Conservation (phyloP, 2,329 filamentous ascomycete genomes). For the Monilinia laxa region DNA sequence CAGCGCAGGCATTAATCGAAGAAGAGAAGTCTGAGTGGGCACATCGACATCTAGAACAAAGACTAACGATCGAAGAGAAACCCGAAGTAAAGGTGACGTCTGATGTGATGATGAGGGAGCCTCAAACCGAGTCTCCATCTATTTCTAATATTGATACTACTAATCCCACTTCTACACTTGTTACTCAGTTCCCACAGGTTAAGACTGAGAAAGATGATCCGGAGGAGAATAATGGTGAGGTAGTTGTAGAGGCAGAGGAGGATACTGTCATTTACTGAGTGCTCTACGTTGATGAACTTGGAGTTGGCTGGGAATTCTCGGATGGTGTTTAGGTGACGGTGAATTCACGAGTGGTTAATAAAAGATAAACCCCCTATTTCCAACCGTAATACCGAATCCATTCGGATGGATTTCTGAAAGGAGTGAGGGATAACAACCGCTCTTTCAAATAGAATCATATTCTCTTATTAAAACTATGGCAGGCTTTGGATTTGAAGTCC, state of each 20-base stretch:
- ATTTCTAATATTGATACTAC: slow-evolving; percentile 43
- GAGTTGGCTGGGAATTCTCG: background rate
- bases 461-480: too few species aligned
- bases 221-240: slow-evolving; percentile 71
- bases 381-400: too few species aligned
- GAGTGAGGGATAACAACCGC: too few species aligned
- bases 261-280: slow-evolving; percentile 85
- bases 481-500: too few species aligned
- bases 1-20: slow-evolving; percentile 62
- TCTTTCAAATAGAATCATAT: too few species aligned
- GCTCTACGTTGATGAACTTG: background rate
- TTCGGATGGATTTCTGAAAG: too few species aligned
- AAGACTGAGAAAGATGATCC: slow-evolving; percentile 46
- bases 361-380: too few species aligned
- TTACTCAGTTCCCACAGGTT: slow-evolving; percentile 33
- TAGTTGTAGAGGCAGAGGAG: slow-evolving; percentile 81
- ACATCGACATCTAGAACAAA: slow-evolving; percentile 44
- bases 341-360: background rate
- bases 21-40: slow-evolving; percentile 65
- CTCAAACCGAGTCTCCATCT: slow-evolving; percentile 44
- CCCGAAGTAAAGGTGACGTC: slow-evolving; percentile 34
- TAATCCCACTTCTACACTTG: slow-evolving; percentile 40
- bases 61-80: slow-evolving; percentile 33
- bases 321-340: slow-evolving; percentile 7
- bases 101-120: slow-evolving; percentile 48